These are phyloP conservation scores for Camptophora hylomeconis DNA, from an alignment of 2,329 filamentous ascomycete species.

Conservation along the genomic window DNA sequence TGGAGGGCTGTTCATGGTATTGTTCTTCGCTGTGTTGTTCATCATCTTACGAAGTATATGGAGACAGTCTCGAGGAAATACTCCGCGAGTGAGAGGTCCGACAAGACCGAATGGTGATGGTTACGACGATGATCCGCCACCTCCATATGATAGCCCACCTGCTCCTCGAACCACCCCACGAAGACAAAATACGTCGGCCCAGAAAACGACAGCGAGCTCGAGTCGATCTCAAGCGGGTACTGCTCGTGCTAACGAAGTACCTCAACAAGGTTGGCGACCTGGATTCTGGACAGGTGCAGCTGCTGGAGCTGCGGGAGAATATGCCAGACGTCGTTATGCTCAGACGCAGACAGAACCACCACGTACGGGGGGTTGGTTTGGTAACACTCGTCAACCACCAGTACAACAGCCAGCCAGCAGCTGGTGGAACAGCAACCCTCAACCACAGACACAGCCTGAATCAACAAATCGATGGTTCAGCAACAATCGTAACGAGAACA, in stretches of 20 bases:
- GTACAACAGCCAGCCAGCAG: too few relatives aligned
- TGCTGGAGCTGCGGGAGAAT: constrained; percentile 30
- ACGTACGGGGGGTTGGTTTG: constrained; percentile 9
- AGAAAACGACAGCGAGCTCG: constrained; percentile 13
- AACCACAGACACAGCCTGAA: constrained; percentile 7
- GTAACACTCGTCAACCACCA: too few relatives aligned
- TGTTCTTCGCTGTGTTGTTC: constrained; percentile 21
- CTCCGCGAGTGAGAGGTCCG: constrained; percentile 10
- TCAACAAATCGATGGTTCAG: constrained; percentile 8
- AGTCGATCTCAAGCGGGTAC: constrained; percentile 3
- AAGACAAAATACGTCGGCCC: constrained; percentile 20
- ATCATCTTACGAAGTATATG: constrained; percentile 18
- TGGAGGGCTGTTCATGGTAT: constrained; percentile 22
- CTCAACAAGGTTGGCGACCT: constrained; percentile 27
- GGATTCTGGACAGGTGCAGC: constrained; percentile 35
- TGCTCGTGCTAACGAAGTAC: constrained; percentile 5
- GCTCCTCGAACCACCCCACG: constrained; percentile 28
- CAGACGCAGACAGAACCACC: constrained; percentile 11
- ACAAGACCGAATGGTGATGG: constrained; percentile 22
- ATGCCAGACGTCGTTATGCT: constrained; percentile 23
- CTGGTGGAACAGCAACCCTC: too few relatives aligned
- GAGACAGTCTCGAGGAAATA: constrained; percentile 18
- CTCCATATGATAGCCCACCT: constrained; percentile 24
- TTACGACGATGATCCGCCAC: constrained; percentile 28
- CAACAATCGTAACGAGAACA: constrained; percentile 22